Base-by-base conservation (phyloP, 441 rosid species). In the Raphanus hybrid region DNA sequence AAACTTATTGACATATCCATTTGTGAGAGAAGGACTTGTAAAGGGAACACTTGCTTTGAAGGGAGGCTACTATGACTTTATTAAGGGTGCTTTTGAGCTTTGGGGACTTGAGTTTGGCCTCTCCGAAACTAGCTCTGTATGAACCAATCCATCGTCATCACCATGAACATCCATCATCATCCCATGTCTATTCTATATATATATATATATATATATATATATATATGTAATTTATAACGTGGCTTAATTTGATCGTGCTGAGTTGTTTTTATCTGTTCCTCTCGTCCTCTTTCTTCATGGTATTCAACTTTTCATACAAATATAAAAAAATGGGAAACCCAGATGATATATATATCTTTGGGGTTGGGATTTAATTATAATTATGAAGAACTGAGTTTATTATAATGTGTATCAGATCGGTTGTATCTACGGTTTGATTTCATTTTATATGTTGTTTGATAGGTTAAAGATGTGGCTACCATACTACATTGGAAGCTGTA, bases 11-110 rank as follows among this genome's bases (percentile, higher is more conserved):
- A 86, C 84, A 7, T 92, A 92, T 73, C 97, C 97, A 37, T 92
- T 81, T 78, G 91, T 88, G 71, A 79, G 84, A 70, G 79, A 68
- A 29, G 90, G 86, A 32, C 78, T 87, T 45, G 88, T 71, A 71
- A 72, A 81, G 34, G 77, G 77, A 77, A 83, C 78, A 9, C 69
- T 88, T 5, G 74, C 84, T 29, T 65, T 88, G 64, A 85, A 86
- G 80, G 97, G 93, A 66, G 94, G 90, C 18, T 82, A 87, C 82
- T 90, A 87, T 75, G 84, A 90, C 74, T 90, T 92, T 69, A 55
- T 84, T 1, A 39, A 86, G 45, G 94, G 91, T 57, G 50, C 65
- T 16, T 91, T 91, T 80, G 83, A 87, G 85, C 87, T 88, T 10
- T 89, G 94, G 94, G 80, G 85, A 75, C 82, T 89, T 78, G 84